A percentile compares a stretch with the other conserved stretches of the same genome.
Conservation (phyloP, 371 early-diverging fungal genomes). For the Quaeritorhiza haematococci region DNA sequence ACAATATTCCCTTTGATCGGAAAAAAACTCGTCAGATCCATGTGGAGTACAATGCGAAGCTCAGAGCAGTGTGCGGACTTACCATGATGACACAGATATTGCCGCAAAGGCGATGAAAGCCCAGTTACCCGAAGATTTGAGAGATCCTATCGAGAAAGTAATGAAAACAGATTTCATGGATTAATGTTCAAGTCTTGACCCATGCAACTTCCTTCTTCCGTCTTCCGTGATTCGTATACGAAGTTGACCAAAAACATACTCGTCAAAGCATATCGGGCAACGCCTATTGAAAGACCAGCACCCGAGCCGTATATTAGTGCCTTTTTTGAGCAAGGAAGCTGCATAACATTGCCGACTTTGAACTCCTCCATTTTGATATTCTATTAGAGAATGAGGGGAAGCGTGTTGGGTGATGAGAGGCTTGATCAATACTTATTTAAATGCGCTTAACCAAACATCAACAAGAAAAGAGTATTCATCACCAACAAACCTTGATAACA, state of each 20-base stretch:
- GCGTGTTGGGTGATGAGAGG: too few relatives aligned
- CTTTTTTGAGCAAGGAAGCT: background rate
- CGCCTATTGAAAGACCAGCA: background rate
- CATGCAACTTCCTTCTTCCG: background rate
- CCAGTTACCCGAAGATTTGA: background rate
- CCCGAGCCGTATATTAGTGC: background rate
- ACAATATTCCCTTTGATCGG: constrained; percentile 9
- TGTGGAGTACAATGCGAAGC: background rate
- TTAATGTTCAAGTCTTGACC: background rate
- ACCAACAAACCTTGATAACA: too few relatives aligned
- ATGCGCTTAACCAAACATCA: too few relatives aligned
- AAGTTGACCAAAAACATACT: too few relatives aligned
- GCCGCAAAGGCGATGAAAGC: background rate
- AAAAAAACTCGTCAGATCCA: background rate
- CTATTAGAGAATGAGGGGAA: too few relatives aligned
- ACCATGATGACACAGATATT: background rate
- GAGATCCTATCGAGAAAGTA: background rate
- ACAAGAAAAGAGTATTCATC: too few relatives aligned
- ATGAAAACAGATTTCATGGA: too few relatives aligned
- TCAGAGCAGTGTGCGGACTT: background rate
- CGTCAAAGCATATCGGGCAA: background rate
- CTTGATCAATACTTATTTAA: too few relatives aligned
- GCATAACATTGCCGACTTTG: background rate
- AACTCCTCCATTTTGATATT: too few relatives aligned
- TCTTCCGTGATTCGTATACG: too few relatives aligned